Evolutionary conservation across 176 grass and related monocot genomes (phyloP).

Genomic region (Triticum aestivum): DNA sequence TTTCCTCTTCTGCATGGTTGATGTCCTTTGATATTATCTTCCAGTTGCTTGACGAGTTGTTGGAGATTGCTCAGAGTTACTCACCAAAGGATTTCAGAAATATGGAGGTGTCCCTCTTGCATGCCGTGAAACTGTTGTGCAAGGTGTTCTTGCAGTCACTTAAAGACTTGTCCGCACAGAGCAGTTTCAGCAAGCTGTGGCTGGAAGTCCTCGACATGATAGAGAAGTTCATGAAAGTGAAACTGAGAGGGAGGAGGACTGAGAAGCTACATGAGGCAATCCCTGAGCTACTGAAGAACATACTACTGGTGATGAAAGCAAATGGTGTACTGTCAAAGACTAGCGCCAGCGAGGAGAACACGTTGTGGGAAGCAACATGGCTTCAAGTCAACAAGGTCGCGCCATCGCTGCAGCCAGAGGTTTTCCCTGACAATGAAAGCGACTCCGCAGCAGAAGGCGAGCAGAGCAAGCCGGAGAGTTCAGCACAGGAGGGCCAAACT

Average conservation of each 20-base stretch:
- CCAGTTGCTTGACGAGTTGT: slow-evolving; percentile 82
- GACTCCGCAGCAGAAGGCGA: slow-evolving; percentile 16
- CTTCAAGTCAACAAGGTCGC: slow-evolving; percentile 70
- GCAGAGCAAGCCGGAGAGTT: slow-evolving; percentile 29
- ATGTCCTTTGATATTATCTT: slow-evolving; percentile 92
- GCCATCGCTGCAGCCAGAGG: slow-evolving; percentile 61
- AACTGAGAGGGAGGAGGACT: slow-evolving; percentile 74
- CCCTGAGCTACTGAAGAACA: slow-evolving; percentile 92
- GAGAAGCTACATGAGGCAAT: slow-evolving; percentile 95
- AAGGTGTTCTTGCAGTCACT: slow-evolving; percentile 90
- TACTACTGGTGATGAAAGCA: slow-evolving; percentile 87
- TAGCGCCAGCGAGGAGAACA: slow-evolving; percentile 43
- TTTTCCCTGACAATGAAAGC: slow-evolving; percentile 55
- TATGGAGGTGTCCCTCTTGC: slow-evolving; percentile 90
- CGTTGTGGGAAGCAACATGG: slow-evolving; percentile 83
- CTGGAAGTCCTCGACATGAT: slow-evolving; percentile 74
- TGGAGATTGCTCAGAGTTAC: slow-evolving; percentile 77
- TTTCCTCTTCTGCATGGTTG: slow-evolving; percentile 69
- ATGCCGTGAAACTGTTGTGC: slow-evolving; percentile 70
- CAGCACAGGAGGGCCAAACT: slow-evolving; percentile 19
- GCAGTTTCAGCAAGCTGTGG: slow-evolving; percentile 80
- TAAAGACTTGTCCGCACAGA: slow-evolving; percentile 58
- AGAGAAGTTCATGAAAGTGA: slow-evolving; percentile 84
- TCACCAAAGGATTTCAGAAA: slow-evolving; percentile 91
- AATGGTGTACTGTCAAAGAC: slow-evolving; percentile 57